phyloP scores from a whole-genome alignment of 768 basidiomycete genomes.

The Boletellus emodensis region DNA sequence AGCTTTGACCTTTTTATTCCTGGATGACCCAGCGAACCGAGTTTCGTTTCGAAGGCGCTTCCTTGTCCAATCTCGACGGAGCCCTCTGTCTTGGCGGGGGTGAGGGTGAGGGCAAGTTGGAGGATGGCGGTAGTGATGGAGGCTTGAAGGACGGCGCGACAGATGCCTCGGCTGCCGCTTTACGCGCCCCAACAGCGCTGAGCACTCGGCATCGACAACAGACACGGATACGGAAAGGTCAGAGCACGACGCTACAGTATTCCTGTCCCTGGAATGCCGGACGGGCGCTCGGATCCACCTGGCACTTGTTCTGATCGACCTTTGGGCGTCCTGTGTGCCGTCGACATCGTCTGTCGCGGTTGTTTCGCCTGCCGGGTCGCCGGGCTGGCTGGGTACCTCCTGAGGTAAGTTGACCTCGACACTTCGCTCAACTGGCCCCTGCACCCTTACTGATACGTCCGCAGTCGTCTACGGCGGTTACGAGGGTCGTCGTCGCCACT shows the following conservation, averaged over 20 bases:
- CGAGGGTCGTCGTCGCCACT: no score
- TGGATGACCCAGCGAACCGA: slow-evolving; percentile 22
- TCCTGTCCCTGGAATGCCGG: no score
- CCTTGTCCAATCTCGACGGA: slow-evolving; percentile 6
- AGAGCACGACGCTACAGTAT: neutral
- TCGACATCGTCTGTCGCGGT: no score
- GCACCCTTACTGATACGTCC: no score
- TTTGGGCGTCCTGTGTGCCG: no score
- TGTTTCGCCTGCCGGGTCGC: no score
- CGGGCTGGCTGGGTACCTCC: no score
- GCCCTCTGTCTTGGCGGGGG: slow-evolving; percentile 8
- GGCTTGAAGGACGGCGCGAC: slow-evolving; percentile 9
- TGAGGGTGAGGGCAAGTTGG: slow-evolving; percentile 5
- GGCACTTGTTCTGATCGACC: no score
- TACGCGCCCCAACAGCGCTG: slow-evolving; percentile 71
- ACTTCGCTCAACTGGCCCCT: no score
- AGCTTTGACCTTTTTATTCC: slow-evolving; percentile 30
- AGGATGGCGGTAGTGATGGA: slow-evolving; percentile 4
- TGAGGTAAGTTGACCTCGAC: no score
- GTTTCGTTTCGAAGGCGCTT: slow-evolving; percentile 46
- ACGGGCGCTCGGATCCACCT: no score
- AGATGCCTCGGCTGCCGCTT: slow-evolving; percentile 31
- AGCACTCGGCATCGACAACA: slow-evolving; percentile 41
- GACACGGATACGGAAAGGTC: slow-evolving; percentile 1
- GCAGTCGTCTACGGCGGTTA: no score